Evolutionary conservation across 106 monocot species (phyloP), one percentile per base, ranked within the genome.

Genomic region (Hemerocallis citrina): DNA sequence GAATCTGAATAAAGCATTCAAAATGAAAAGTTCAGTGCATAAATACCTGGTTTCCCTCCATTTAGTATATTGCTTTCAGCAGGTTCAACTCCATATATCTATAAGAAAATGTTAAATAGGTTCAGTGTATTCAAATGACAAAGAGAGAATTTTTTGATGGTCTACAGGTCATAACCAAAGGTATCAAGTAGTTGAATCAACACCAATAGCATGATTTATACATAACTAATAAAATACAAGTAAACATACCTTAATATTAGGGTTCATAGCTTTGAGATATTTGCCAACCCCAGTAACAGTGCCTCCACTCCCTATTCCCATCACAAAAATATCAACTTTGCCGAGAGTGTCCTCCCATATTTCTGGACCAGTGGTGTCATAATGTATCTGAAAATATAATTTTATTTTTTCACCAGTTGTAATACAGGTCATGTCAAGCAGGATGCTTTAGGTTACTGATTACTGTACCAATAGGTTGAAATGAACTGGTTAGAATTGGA

Each of bases 21-120:
- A n/a, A n/a, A 43, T 43, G 20, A 4, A 50, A 23, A 20, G 7
- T 50, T 17, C 1, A 50, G 8, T 50, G 19, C 50, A 20, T 14
- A 52, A 15, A 42, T 71, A 89, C 93, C 93, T 74, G 93, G 88
- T 66, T 88, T 79, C 19, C 93, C 93, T 38, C 93, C 93, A 75
- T 93, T 93, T 29, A 93, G 57, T 55, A 93, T 14, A 68, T 93
- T 88, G 29, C 88, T 85, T 72, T 93, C 88, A 36, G 93, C 88
- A 52, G 93, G 93, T 38, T 93, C 93, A 34, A 93, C 79, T 44
- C 93, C 93, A 67, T 88, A 93, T 68, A 93, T 89, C 88, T 87
- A 55, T 7, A 25, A 38, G 32, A 6, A 30, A 39, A n/a, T n/a
- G n/a, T n/a, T n/a, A 47, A 1, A 52, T 17, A 20, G 17, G 30